Evolutionary conservation across 2,329 filamentous ascomycete species (phyloP), one percentile per base, ranked within the genome.

Genomic region (Talaromyces rugulosus): DNA sequence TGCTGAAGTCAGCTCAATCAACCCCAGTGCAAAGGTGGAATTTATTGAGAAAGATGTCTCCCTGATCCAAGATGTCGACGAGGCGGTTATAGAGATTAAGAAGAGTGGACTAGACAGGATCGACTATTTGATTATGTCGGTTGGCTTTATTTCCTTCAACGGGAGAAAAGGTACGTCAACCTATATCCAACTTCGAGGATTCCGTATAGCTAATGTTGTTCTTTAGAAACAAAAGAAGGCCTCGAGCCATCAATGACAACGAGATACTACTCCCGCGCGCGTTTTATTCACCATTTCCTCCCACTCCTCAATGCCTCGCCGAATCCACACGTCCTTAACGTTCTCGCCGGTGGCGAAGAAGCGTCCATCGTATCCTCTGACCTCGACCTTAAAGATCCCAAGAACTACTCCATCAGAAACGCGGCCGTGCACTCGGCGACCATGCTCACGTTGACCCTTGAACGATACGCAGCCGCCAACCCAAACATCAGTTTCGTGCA

Each of bases 401-500:
- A 53, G 33, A 59, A 53, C 11, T 59, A 52, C n/a, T 59, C 47
- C 12, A 14, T 57, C 7, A 2, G 28, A 27, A 59, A 59, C 12
- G 51, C 34, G 14, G 18, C 36, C 16, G 27, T 14, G 1, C 53
- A 61, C 8, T 33, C 42, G 5, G 31, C 36, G n/a, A 57, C 59
- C 34, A 61, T 61, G 59, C 44, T 31, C 18, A 51, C 59, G 4
- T 28, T 61, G 4, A 36, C 42, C 18, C 34, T 61, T 14, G 59
- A 61, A 4, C 40, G 34, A 30, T 33, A 56, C 5, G 59, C 59
- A 3, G 23, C 31, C 11, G 12, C 36, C 16, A 31, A 56, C 31
- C 59, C 59, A 6, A 14, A 11, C 2, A 47, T 61, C 33, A 61
- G 59, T 31, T 61, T 61, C 27, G 27, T 61, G n/a, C 59, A 61